Base-by-base conservation (phyloP, 306 rosid genomes). In the Alnus rubra region DNA sequence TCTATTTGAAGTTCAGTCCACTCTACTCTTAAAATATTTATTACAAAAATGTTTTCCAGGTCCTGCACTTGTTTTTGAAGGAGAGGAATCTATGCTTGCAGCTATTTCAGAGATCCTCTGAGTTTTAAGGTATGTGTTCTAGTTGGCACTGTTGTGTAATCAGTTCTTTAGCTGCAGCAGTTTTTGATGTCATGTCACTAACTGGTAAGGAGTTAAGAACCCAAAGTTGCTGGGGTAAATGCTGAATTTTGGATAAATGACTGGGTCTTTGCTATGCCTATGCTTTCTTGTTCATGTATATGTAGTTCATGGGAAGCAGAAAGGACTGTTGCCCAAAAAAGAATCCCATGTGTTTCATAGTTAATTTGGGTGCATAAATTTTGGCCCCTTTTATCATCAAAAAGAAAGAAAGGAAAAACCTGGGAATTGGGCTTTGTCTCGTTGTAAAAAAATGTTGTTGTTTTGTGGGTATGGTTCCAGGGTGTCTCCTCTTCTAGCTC, bases 31-130 rank as follows among this genome's bases (percentile, higher is more conserved):
- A 63, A 75, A 44, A 63, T 65, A 75, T 82, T 84, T n/a, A 76
- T 84, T 8, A 65, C 35, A 42, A 10, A 80, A 54, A 48, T 79
- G 68, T 84, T 82, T 82, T 80, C 74, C 90, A 92, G 98, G 98
- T 80, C 96, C 96, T 18, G 97, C 98, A 39, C 92, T 92, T 77
- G 88, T 94, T 74, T 94, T 94, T 84, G 98, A 94, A 86, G 98
- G 98, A 53, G 98, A 94, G 85, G 97, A 95, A 81, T 84, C 98
- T 28, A 95, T 95, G 98, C 79, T 95, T 88, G 85, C 90, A 33
- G 92, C 98, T 80, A 92, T 95, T 77, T 75, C 98, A 37, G 90
- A 89, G 86, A 92, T 78, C 97, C 98, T 76, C 47, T 30, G 58
- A 88, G 85, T 80, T 95, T 95, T 81, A 95, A 94, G 98, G 98